phyloP scores from a whole-genome alignment of 192 early-diverging fungal genomes.

The Linnemannia elongata region DNA sequence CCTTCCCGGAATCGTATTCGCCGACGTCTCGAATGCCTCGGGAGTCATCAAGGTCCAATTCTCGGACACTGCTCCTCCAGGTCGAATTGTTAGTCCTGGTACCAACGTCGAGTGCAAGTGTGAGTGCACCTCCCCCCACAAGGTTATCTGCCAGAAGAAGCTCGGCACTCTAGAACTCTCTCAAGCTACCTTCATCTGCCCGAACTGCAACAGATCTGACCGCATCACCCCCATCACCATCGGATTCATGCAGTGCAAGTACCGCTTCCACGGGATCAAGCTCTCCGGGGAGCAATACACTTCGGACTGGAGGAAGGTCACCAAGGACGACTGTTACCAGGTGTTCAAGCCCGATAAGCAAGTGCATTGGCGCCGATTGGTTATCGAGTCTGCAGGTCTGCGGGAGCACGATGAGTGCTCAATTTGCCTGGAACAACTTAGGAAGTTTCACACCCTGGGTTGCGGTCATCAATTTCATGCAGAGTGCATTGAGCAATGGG shows the following conservation, averaged over 20 bases:
- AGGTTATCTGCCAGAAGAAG: background rate
- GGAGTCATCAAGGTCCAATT: background rate
- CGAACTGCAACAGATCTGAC: background rate
- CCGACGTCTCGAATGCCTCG: background rate
- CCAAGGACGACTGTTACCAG: slow-evolving; percentile 5
- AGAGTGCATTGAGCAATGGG: background rate
- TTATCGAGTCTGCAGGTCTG: slow-evolving; percentile 15
- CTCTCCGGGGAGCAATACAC: background rate
- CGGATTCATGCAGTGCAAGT: slow-evolving; percentile 23
- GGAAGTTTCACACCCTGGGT: background rate
- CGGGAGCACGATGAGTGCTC: background rate
- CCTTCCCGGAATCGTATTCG: background rate
- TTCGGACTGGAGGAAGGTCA: slow-evolving; percentile 5
- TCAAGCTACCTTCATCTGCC: background rate
- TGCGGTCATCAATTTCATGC: slow-evolving; percentile 9
- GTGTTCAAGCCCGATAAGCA: background rate
- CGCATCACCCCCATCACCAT: slow-evolving; percentile 19
- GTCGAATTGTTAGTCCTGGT: background rate
- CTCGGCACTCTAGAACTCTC: slow-evolving; percentile 9
- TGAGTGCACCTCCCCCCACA: slow-evolving; percentile 1
- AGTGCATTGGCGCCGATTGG: background rate
- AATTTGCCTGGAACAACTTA: slow-evolving; percentile 2
- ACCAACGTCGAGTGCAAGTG: slow-evolving; percentile 23
- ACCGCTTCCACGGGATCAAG: slow-evolving; percentile 28
- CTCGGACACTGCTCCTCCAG: background rate